Conservation (phyloP, 495 filamentous ascomycete genomes). For the Sabuloglossum arenarium region DNA sequence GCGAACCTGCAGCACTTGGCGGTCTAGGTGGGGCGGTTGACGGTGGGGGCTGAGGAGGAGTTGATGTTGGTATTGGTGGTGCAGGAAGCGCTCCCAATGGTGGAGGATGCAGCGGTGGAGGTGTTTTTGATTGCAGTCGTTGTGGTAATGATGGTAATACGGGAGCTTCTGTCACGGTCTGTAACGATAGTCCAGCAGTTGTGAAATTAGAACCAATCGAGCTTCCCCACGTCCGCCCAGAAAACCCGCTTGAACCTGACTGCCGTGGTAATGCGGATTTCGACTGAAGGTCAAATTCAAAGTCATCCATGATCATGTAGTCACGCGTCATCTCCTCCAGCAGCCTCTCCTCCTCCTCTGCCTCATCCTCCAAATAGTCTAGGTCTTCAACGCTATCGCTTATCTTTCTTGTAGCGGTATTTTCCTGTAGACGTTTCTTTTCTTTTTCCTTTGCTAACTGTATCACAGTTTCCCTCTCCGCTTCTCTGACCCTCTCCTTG, state of each 20-base stretch:
- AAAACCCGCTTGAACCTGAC: conserved; percentile 71
- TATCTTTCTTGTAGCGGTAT: conserved; percentile 8
- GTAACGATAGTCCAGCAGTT: conserved; percentile 47
- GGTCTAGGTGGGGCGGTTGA: conserved; percentile 7
- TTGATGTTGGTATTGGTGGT: conserved; percentile 8
- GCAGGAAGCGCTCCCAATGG: conserved; percentile 14
- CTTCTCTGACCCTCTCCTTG: conserved; percentile 58
- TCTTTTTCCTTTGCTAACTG: conserved; percentile 36
- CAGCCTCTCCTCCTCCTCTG: conserved; percentile 79
- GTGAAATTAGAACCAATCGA: conserved; percentile 62
- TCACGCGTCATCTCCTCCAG: conserved; percentile 83
- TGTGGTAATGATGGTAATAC: conserved; percentile 13
- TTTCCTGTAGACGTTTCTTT: conserved; percentile 19
- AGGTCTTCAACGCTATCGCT: conserved; percentile 4
- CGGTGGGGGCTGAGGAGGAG: conserved; percentile 8
- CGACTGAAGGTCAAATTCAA: conserved; percentile 52
- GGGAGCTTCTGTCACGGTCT: conserved; percentile 51
- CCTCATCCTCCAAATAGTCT: conserved; percentile 36
- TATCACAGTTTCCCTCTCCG: conserved; percentile 45
- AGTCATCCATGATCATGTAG: conserved; percentile 62
- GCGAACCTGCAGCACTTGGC: conserved; percentile 21
- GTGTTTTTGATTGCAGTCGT: conserved; percentile 15
- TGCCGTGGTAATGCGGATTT: conserved; percentile 68
- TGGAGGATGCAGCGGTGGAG: conserved; percentile 19
- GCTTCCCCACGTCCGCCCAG: conserved; percentile 72